Percentiles rank a stretch among this genome's conserved stretches.
Conservation (phyloP, 2,329 filamentous ascomycete genomes). For the Neonectria sp. region DNA sequence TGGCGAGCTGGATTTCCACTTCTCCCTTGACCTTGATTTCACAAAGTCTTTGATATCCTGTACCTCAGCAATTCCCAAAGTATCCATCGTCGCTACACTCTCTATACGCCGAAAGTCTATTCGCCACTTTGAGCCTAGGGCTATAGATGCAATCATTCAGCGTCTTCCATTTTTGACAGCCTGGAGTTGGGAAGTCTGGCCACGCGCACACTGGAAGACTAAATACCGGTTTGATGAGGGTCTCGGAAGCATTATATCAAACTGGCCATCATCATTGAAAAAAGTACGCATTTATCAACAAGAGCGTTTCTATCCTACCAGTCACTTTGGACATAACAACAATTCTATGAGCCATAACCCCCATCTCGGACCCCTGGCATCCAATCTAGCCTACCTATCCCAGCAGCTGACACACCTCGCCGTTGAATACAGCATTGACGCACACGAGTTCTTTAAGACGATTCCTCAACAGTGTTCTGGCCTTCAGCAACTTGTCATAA, state of each 20-base stretch:
- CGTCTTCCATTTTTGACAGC: neutral
- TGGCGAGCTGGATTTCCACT: conserved; percentile 20
- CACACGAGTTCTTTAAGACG: conserved; percentile 12
- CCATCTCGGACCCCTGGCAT: neutral
- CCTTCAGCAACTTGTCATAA: conserved; percentile 7
- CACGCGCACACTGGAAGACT: neutral
- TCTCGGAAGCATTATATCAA: neutral
- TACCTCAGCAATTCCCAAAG: conserved; percentile 1
- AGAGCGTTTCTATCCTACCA: neutral
- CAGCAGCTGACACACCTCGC: conserved; percentile 7
- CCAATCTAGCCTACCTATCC: neutral
- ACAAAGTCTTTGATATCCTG: neutral
- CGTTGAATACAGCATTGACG: conserved; percentile 12
- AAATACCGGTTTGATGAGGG: neutral
- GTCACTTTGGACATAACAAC: neutral
- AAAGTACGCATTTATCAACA: conserved; percentile 10
- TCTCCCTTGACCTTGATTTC: conserved; percentile 13
- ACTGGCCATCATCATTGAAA: conserved; percentile 9
- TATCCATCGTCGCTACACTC: conserved; percentile 4
- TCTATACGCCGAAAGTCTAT: neutral
- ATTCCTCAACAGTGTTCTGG: neutral
- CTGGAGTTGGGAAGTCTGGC: conserved; percentile 7
- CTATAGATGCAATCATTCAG: neutral
- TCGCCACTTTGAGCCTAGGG: neutral
- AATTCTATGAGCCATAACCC: neutral